Evolutionary conservation across 192 early-diverging fungal species (phyloP), one percentile per base, ranked within the genome.

Genomic region (Jimgerdemannia lactiflua): DNA sequence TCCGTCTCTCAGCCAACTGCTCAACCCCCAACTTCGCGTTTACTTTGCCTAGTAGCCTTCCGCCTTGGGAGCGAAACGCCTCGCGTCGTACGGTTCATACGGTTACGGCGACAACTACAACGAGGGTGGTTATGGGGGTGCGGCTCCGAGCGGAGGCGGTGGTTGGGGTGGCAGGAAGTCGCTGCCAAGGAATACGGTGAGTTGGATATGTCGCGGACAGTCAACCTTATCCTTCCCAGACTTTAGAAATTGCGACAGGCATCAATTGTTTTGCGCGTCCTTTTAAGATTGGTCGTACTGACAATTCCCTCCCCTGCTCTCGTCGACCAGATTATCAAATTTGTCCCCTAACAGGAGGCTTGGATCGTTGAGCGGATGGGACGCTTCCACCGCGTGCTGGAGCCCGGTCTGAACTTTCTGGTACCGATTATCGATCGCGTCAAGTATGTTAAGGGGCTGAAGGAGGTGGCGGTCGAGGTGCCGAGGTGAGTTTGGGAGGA

Each of bases 301-400:
- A 20, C 65, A 49, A 73, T 71, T 14, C 73, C 39, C 70, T 18
- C 65, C 49, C 4, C 2, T 64, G 43, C 6, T 85, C 64, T 72
- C 49, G 29, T 3, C 10, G 41, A 20, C 40, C 75, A 88, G 89
- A 76, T 95, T 17, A 80, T 99, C 79, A 97, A 98, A 85, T 99
- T 99, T 85, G 97, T 99, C 19, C 97, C 97, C 59, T 96, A 99
- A 84, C 96, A 98, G 80, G 95, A 98, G 83, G 95, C 96, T 4
- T 98, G 96, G 95, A 91, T 99, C 39, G 93, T 99, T 10, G 97
- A 99, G 85, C 92, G 97, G 39, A 96, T 99, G 93, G 97, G 97
- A 42, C 79, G 85, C 76, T 95, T 94, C 78, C 83, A 89, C 75
- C 86, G 93, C n/a, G 89, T 96, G 64, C 83, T 98, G 9, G 92